Base-by-base conservation (phyloP, 129 eudicot species). In the Centella asiatica region DNA sequence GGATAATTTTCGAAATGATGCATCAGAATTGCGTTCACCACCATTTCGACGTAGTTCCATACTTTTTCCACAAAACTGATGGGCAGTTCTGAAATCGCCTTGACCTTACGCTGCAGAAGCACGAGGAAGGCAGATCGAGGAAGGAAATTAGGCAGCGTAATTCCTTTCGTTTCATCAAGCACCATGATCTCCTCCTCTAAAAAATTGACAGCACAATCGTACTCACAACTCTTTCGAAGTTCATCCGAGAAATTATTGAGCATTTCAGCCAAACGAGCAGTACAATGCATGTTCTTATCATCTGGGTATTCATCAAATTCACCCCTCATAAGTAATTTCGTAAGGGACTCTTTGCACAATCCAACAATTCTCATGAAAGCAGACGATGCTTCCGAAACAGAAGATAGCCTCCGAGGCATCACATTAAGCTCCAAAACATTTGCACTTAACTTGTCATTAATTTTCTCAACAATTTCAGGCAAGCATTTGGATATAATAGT, bases 331-430 rank as follows among this genome's bases (percentile, higher is more conserved):
- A 53, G 22, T 12, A 53, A 9, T 4, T 53, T 53, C 6, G 14
- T 53, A 5, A 52, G 26, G 1, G 59, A 53, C 59, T 24, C 59
- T 25, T 53, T 53, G 15, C 19, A 53, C 12, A 27, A 27, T 26
- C 59, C 59, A 33, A 53, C 27, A 13, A 53, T 53, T 20, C 59
- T 53, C 59, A 53, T 53, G 36, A 53, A 53, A 53, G 28, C 59
- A 4, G 37, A 24, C 59, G 26, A 24, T 1, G 59, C 59, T 53
- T 53, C 59, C 14, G 59, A 19, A 24, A 52, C n/a, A 25, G 37
- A 24, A 14, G 36, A 53, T 0, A 53, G 59, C 13, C 26, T 53
- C 59, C 1, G 36, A 4, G 59, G 58, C 22, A 53, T 24, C 59
- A 24, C 26, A 53, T 15, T 53, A 14, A 53, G 59, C 59, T 53